phyloP scores from a whole-genome alignment of 164 flowering plant genomes.

The Saururus chinensis region DNA sequence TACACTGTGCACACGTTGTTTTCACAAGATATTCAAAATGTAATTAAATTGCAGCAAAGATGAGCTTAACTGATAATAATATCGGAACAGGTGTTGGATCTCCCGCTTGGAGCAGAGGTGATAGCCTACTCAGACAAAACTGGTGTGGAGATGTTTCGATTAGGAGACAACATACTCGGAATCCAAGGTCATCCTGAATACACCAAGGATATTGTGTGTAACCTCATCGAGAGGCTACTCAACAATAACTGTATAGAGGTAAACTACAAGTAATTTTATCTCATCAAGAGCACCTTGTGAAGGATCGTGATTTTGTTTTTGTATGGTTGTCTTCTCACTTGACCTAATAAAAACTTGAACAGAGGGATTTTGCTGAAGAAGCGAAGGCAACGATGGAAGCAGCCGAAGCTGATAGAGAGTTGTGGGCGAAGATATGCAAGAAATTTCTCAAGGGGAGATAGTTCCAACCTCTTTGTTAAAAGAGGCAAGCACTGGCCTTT shows the following conservation, averaged over 20 bases:
- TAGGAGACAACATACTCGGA: conserved; percentile 55
- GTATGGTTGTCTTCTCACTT: no score
- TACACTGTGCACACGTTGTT: no score
- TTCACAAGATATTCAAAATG: no score
- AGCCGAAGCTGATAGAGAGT: conserved; percentile 46
- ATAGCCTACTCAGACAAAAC: conserved; percentile 65
- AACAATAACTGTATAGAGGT: conserved; percentile 36
- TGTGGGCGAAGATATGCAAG: conserved; percentile 52
- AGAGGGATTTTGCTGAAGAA: conserved; percentile 45
- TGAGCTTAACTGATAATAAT: no score
- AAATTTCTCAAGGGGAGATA: conserved; percentile 32
- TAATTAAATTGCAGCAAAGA: no score
- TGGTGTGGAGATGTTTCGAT: conserved; percentile 54
- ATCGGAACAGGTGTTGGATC: conserved; percentile 47
- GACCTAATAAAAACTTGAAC: no score
- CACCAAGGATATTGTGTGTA: conserved; percentile 47
- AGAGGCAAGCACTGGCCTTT: no score
- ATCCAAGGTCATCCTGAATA: conserved; percentile 95
- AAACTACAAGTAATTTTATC: no score
- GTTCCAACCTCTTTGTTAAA: no score
- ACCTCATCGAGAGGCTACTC: conserved; percentile 57
- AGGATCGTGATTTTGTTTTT: no score
- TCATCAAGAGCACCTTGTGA: no score
- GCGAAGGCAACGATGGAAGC: conserved; percentile 32
- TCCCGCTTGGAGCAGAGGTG: conserved; percentile 55